Evolutionary conservation across 75 land plant species (phyloP), one percentile per base, ranked within the genome.

Genomic region (Ceratopteris richardii): DNA sequence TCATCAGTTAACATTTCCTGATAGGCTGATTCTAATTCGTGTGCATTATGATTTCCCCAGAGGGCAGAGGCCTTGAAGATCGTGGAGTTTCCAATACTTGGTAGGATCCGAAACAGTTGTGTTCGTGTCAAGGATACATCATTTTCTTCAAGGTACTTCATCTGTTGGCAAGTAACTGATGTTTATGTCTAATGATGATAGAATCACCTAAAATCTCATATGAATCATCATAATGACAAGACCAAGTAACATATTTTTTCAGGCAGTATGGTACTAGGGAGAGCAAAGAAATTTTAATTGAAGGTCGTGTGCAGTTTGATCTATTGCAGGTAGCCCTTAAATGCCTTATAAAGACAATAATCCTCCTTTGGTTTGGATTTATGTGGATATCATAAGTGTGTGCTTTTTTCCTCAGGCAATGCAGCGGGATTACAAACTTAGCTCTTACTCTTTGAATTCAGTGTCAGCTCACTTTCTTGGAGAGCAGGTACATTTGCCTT

Each of bases 241-340:
- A n/a, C n/a, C n/a, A n/a, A n/a, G n/a, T n/a, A n/a, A n/a, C n/a
- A 33, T 33, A 9, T 33, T 33, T 33, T 33, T 33, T 33, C 78
- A 93, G 98, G 63, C 98, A 94, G 63, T 79, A 69, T 62, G 98
- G 98, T 52, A 80, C 62, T 25, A 65, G 98, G 57, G 98, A 94
- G 56, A 89, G 98, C 56, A 94, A 94, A 74, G 98, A 89, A 66
- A 83, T 90, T 39, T 62, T 84, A 1, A 66, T 94, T 31, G 98
- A 94, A 68, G 98, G 98, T 27, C 88, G 98, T 56, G 96, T 94
- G 51, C 98, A 94, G 54, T 94, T 94, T 70, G 98, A 94, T 75
- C 67, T 94, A 60, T 77, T 94, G 53, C 98, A 94, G 98, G 98
- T 74, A 59, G 19, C 22, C 25, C 29, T 3, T 54, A 27, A 10